A percentile compares a stretch with the other conserved stretches of the same genome.
Conservation (phyloP, 305 asterid species). For the Solanum hybrid region DNA sequence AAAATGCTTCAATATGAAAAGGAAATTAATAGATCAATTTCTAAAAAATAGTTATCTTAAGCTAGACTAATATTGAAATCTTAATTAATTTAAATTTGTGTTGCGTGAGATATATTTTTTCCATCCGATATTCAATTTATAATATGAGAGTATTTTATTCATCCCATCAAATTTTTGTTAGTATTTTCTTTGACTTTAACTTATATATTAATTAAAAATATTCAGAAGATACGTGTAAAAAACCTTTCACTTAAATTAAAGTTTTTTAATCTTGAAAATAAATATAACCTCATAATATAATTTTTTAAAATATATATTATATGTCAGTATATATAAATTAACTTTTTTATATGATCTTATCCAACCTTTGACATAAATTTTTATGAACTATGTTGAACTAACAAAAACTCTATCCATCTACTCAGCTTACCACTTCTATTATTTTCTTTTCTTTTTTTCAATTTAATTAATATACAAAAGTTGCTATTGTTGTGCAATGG, state of each 20-base stretch:
- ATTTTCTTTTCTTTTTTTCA: not conserved
- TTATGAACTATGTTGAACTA: not conserved
- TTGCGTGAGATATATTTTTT: not conserved
- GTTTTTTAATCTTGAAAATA: not conserved
- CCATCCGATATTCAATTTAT: too few species aligned
- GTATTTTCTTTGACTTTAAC: not conserved
- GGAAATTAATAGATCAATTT: not conserved
- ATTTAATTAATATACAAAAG: not conserved
- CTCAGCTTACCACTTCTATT: constrained; percentile 1
- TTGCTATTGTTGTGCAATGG: not conserved
- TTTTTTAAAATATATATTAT: not conserved
- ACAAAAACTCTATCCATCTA: not conserved
- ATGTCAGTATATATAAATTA: not conserved
- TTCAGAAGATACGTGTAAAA: too few species aligned
- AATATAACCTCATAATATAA: not conserved
- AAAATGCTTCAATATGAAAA: not conserved
- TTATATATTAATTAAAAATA: too few species aligned
- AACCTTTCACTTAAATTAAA: too few species aligned
- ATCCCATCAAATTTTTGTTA: not conserved
- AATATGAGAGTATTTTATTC: not conserved
- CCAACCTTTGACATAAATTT: not conserved
- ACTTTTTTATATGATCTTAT: not conserved
- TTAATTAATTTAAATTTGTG: not conserved
- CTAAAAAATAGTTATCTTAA: not conserved
- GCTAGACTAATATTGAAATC: not conserved